A percentile compares a stretch with the other conserved stretches of the same genome.
Conservation (phyloP, 78 protist genomes). For the Trichosphaerium sp. region DNA sequence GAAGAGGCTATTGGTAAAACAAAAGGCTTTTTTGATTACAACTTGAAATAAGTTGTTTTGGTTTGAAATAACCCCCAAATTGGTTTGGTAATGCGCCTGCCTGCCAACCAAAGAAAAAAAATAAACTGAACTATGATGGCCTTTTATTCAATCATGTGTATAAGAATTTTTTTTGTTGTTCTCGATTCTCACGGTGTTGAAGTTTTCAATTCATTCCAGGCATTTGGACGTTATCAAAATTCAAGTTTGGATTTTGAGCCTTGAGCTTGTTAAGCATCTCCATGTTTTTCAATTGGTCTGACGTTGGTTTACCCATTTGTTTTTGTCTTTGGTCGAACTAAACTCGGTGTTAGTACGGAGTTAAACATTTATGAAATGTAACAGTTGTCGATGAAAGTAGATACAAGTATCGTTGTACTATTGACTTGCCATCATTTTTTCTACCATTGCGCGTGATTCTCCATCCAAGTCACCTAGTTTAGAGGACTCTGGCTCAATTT, state of each 20-base stretch:
- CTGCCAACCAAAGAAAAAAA: no score
- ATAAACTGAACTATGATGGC: no score
- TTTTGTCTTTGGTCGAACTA: constrained; percentile 54
- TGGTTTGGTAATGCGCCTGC: no score
- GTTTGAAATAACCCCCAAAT: no score
- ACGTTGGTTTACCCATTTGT: constrained; percentile 56
- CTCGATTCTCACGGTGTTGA: no score
- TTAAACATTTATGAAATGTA: background rate
- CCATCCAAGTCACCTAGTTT: constrained; percentile 54
- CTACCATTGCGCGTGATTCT: constrained; percentile 53
- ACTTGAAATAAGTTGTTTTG: no score
- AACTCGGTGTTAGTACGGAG: background rate
- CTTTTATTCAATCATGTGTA: no score
- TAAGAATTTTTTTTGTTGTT: no score
- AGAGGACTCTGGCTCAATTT: constrained; percentile 46
- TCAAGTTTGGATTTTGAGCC: constrained; percentile 60
- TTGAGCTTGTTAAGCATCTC: constrained; percentile 57
- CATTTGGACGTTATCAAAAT: no score
- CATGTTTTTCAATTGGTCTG: constrained; percentile 60
- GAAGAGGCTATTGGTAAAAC: no score
- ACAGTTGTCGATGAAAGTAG: background rate
- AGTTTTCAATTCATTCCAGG: no score
- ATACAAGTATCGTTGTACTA: background rate
- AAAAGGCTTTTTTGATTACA: no score
- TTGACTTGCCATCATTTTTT: constrained; percentile 59